Conservation (phyloP, 1,284 basidiomycete genomes). For the Ceratobasidium sp. region DNA sequence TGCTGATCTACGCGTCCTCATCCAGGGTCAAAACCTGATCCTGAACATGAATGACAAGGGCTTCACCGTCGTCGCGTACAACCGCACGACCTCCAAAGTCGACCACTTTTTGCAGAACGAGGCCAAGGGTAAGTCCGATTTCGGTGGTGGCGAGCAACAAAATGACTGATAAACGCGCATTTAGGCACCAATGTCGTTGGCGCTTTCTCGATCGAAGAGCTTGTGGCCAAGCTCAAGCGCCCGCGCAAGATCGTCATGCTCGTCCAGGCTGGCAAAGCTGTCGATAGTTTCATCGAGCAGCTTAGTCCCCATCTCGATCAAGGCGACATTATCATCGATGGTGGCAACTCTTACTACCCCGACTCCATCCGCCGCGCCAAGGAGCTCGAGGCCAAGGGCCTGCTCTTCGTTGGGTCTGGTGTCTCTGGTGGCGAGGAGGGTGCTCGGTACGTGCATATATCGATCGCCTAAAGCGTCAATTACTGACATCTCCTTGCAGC, state of each 20-base stretch:
- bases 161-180: constrained; percentile 12
- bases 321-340: constrained; percentile 94
- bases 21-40: constrained; percentile 93
- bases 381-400: constrained; percentile 93
- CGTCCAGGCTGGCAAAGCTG: constrained; percentile 86
- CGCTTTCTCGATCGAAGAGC: constrained; percentile 94
- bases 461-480: background rate
- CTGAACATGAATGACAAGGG: constrained; percentile 99
- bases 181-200: constrained; percentile 94
- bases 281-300: constrained; percentile 72
- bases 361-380: constrained; percentile 95
- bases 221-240: constrained; percentile 75
- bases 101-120: constrained; percentile 95
- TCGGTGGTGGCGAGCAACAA: constrained; percentile 17
- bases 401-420: constrained; percentile 98
- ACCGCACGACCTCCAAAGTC: constrained; percentile 97
- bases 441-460: constrained; percentile 72
- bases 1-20: constrained; percentile 37
- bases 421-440: constrained; percentile 99
- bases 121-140: constrained; percentile 83
- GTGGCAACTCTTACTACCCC: constrained; percentile 99
- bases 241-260: constrained; percentile 91
- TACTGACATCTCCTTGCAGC: background rate
- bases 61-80: constrained; percentile 96
- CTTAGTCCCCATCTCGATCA: constrained; percentile 74